Conservation (phyloP, 169 alveolate genomes). For the Neospora caninum region DNA sequence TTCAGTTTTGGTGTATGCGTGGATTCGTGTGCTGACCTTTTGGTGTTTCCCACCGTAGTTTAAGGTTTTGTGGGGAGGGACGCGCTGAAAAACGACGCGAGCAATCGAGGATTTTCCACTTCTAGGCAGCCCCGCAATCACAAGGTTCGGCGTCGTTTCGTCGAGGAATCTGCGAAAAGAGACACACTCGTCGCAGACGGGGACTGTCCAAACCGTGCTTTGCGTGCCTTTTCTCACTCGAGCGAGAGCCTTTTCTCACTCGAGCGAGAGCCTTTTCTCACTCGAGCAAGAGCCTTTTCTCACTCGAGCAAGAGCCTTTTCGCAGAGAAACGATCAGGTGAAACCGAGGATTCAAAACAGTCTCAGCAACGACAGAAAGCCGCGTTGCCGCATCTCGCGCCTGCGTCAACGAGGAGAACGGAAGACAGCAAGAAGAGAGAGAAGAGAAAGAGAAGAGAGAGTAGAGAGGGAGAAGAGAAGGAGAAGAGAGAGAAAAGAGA, state of each 20-base stretch:
- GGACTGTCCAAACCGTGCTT: neutral
- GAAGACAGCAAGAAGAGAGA: too few species aligned
- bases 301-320: neutral
- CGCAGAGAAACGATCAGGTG: too few species aligned
- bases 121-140: constrained; percentile 72
- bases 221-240: neutral
- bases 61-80: constrained; percentile 79
- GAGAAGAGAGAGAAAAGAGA: too few species aligned
- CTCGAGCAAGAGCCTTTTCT: too few species aligned
- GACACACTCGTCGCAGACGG: neutral
- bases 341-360: too few species aligned
- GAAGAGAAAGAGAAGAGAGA: too few species aligned
- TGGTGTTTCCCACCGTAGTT: constrained; percentile 51
- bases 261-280: too few species aligned
- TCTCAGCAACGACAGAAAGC: too few species aligned
- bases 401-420: too few species aligned
- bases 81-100: constrained; percentile 74
- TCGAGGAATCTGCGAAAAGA: neutral
- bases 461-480: too few species aligned
- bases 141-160: constrained; percentile 61
- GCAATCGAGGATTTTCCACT: constrained; percentile 79
- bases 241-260: too few species aligned
- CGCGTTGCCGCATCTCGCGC: too few species aligned
- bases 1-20: neutral
- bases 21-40: neutral